Conservation (phyloP, 1,139 yeast genomes). For the Scheffersomyces titani region DNA sequence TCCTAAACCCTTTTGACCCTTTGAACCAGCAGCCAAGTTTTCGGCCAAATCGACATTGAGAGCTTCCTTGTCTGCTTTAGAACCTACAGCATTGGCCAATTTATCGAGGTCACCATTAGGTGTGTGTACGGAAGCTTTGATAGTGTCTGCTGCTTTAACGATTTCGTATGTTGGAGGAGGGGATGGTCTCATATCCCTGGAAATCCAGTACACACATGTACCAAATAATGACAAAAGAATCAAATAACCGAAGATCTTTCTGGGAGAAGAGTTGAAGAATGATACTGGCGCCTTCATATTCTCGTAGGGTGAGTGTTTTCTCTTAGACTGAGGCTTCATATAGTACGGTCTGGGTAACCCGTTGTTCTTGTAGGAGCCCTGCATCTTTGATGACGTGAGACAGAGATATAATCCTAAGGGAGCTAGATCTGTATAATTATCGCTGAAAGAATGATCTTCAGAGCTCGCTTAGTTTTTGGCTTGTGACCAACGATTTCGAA, state of each 20-base stretch:
- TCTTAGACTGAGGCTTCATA: slow-evolving; percentile 43
- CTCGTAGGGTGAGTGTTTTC: slow-evolving; percentile 39
- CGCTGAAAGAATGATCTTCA: neutral
- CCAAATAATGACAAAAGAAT: slow-evolving; percentile 39
- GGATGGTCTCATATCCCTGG: slow-evolving; percentile 35
- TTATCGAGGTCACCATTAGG: slow-evolving; percentile 22
- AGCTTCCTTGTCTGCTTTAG: slow-evolving; percentile 29
- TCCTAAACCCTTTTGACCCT: slow-evolving; percentile 46
- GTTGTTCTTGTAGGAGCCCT: slow-evolving; percentile 45
- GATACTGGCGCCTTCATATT: slow-evolving; percentile 25
- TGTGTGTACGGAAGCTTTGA: neutral
- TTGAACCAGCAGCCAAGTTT: slow-evolving; percentile 42
- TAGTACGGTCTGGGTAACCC: slow-evolving; percentile 53
- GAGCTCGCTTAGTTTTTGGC: neutral
- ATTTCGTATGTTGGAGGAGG: slow-evolving; percentile 35
- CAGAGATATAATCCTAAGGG: neutral
- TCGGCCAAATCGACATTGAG: slow-evolving; percentile 40
- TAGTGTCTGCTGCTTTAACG: slow-evolving; percentile 11
- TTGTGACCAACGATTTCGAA: neutral
- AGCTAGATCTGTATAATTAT: neutral
- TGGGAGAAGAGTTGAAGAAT: slow-evolving; percentile 37
- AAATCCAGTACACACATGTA: slow-evolving; percentile 35
- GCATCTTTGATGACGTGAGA: slow-evolving; percentile 26
- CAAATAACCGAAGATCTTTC: slow-evolving; percentile 42
- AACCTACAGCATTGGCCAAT: slow-evolving; percentile 22